A percentile compares a stretch with the other conserved stretches of the same genome.
Conservation (phyloP, 495 filamentous ascomycete species). For the Sphaerosporella brunnea region DNA sequence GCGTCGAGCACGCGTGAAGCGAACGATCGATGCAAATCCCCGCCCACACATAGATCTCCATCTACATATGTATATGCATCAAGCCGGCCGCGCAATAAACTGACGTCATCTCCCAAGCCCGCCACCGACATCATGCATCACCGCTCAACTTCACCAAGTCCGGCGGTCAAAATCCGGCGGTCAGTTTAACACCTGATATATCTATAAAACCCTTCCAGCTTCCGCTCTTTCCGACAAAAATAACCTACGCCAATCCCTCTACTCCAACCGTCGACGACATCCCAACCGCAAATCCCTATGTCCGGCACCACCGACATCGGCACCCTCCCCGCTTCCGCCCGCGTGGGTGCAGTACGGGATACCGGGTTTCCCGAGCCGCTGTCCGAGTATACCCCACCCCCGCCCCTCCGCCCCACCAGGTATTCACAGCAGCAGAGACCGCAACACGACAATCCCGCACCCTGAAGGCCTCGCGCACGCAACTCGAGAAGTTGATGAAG, state of each 20-base stretch:
- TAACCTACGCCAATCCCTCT: not conserved
- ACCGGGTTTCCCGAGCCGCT: conserved; percentile 20
- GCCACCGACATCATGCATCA: no score
- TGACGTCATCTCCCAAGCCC: no score
- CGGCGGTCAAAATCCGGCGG: no score
- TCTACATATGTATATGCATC: no score
- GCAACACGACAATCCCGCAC: conserved; percentile 19
- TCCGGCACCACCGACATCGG: conserved; percentile 1
- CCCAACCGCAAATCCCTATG: not conserved
- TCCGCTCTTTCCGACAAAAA: no score
- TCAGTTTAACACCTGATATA: no score
- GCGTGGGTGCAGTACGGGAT: conserved; percentile 7
- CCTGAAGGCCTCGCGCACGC: conserved; percentile 10
- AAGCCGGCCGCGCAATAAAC: no score
- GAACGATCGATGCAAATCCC: no score
- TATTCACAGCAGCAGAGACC: conserved; percentile 4
- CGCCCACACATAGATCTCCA: no score
- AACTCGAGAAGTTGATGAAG: conserved; percentile 8
- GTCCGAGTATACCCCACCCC: conserved; percentile 2
- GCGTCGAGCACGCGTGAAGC: no score
- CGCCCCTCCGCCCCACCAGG: not conserved
- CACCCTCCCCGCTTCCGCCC: not conserved
- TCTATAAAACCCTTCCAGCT: no score
- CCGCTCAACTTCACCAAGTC: no score
- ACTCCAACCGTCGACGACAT: not conserved